Conservation (phyloP, 345 rosid species). For the Litchi chinensis region DNA sequence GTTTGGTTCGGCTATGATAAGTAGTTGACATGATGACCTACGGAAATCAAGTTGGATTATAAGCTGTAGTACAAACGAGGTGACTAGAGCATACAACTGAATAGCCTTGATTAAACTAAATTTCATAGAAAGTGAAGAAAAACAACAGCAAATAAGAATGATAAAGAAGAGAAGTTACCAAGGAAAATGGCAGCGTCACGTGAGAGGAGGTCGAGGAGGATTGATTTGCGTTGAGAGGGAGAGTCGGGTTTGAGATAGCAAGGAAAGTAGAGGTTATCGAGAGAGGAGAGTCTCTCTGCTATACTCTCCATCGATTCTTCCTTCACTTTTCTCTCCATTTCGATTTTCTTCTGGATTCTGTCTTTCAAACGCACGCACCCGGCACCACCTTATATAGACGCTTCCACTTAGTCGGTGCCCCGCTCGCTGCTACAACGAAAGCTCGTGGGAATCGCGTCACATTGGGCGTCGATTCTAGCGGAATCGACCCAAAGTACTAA, state of each 20-base stretch:
- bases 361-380: background rate
- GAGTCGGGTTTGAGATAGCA: conserved; percentile 60
- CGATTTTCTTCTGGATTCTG: conserved; percentile 10
- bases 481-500: background rate
- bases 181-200: conserved; percentile 87
- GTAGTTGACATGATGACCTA: no score
- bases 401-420: background rate
- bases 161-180: conserved; percentile 35
- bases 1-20: no score
- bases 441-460: background rate
- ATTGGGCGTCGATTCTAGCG: background rate
- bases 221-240: conserved; percentile 72
- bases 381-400: background rate
- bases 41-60: no score
- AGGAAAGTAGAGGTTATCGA: conserved; percentile 84
- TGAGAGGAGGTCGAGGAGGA: conserved; percentile 84
- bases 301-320: conserved; percentile 62
- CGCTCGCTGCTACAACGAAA: background rate
- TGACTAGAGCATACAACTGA: background rate
- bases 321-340: conserved; percentile 26
- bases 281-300: conserved; percentile 61
- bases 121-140: background rate
- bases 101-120: background rate
- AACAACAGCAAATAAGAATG: background rate
- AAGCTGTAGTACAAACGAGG: background rate